These are phyloP conservation scores for Eucalyptus urophylla DNA, from an alignment of 345 rosid species.

Conservation along the genomic window DNA sequence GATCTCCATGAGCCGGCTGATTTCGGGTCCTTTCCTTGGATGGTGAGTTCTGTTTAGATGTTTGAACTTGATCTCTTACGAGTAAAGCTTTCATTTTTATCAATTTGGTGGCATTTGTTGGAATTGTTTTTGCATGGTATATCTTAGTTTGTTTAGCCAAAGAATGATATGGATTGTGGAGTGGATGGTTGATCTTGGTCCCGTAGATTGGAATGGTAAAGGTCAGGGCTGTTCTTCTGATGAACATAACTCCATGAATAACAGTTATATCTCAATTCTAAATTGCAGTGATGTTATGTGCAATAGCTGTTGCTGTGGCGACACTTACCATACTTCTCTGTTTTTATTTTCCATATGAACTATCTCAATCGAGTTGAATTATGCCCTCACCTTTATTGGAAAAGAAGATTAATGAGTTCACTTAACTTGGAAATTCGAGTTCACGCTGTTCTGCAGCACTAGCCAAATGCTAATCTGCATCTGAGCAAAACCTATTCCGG, in stretches of 20 bases:
- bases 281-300: background rate
- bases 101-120: background rate
- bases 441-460: background rate
- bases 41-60: slow-evolving; percentile 25
- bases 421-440: background rate
- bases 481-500: background rate
- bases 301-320: too few species aligned
- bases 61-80: background rate
- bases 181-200: background rate
- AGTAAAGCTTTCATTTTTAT: background rate
- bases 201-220: background rate
- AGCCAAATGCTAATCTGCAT: background rate
- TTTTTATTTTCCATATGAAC: background rate
- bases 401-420: background rate
- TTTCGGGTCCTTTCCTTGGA: slow-evolving; percentile 85
- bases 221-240: background rate
- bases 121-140: background rate
- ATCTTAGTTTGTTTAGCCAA: background rate
- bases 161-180: background rate
- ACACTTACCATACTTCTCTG: background rate
- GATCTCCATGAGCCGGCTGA: slow-evolving; percentile 61
- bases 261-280: background rate
- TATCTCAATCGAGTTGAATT: background rate
- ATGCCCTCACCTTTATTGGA: background rate
- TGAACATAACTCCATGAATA: background rate